Conservation (phyloP, 2,329 filamentous ascomycete genomes). For the Kalmusia sp. region DNA sequence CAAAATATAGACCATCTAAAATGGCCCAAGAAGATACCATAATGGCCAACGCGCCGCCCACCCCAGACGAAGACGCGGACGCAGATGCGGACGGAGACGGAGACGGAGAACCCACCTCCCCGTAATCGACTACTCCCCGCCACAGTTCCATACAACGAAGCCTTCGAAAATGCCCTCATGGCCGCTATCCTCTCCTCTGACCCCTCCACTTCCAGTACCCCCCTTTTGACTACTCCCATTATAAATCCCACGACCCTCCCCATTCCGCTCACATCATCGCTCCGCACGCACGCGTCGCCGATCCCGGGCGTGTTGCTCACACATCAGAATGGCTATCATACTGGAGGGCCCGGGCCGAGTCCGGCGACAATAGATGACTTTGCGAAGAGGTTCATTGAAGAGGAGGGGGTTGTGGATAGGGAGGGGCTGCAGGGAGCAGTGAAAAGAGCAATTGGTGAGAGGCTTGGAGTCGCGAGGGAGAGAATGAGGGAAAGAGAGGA, state of each 20-base stretch:
- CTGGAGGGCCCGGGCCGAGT: slow-evolving; percentile 54
- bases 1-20: not conserved
- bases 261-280: slow-evolving; percentile 50
- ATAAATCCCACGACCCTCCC: slow-evolving; percentile 48
- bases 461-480: slow-evolving; percentile 46
- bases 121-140: slow-evolving; percentile 51
- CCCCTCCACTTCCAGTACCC: slow-evolving; percentile 26
- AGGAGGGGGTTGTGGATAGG: slow-evolving; percentile 43
- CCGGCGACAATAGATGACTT: slow-evolving; percentile 44
- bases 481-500: slow-evolving; percentile 48
- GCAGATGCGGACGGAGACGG: slow-evolving; percentile 26
- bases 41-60: slow-evolving; percentile 39
- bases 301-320: slow-evolving; percentile 55
- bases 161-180: slow-evolving; percentile 55
- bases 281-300: slow-evolving; percentile 51
- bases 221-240: slow-evolving; percentile 34
- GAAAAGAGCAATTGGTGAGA: slow-evolving; percentile 38
- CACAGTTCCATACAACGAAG: slow-evolving; percentile 52
- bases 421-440: slow-evolving; percentile 46
- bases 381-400: slow-evolving; percentile 48
- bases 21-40: slow-evolving; percentile 31
- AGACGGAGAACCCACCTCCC: slow-evolving; percentile 36
- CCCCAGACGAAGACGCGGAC: slow-evolving; percentile 35
- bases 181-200: slow-evolving; percentile 45
- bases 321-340: slow-evolving; percentile 54